A percentile compares a stretch with the other conserved stretches of the same genome.
These are phyloP conservation scores for Takakia lepidozioides DNA, from an alignment of 225 moss, liverwort and hornwort genomes.

Conservation along the genomic window DNA sequence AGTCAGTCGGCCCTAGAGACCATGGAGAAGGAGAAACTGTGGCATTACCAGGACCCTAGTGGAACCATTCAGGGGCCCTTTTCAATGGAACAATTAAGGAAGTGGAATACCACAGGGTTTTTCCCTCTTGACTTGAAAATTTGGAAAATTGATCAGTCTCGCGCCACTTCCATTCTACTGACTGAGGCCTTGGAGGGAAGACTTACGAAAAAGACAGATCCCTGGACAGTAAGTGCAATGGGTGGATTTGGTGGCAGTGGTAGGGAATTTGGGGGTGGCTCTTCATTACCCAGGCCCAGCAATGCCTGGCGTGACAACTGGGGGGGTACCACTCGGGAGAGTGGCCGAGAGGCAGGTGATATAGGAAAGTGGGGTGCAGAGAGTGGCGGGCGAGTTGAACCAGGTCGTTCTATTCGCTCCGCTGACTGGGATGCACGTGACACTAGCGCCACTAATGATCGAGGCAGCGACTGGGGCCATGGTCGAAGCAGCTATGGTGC, in stretches of 20 bases:
- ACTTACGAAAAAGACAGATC: constrained; percentile 44
- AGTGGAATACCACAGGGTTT: constrained; percentile 93
- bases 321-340: constrained; percentile 29
- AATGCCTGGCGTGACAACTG: constrained; percentile 26
- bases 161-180: constrained; percentile 53
- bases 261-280: constrained; percentile 23
- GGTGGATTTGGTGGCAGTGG: constrained; percentile 19
- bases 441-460: constrained; percentile 17
- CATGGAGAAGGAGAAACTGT: constrained; percentile 74
- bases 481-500: constrained; percentile 40
- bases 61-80: constrained; percentile 83
- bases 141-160: constrained; percentile 56
- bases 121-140: constrained; percentile 74
- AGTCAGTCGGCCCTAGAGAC: constrained; percentile 29
- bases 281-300: constrained; percentile 24
- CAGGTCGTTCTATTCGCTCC: constrained; percentile 9
- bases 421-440: constrained; percentile 34
- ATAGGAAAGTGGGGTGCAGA: constrained; percentile 23
- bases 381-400: constrained; percentile 21
- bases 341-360: constrained; percentile 22
- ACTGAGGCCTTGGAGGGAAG: constrained; percentile 68
- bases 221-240: constrained; percentile 23
- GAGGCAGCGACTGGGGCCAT: constrained; percentile 41
- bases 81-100: constrained; percentile 84
- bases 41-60: constrained; percentile 92